phyloP scores from a whole-genome alignment of 1,284 basidiomycete species.

The Sporisorium graminicola region DNA sequence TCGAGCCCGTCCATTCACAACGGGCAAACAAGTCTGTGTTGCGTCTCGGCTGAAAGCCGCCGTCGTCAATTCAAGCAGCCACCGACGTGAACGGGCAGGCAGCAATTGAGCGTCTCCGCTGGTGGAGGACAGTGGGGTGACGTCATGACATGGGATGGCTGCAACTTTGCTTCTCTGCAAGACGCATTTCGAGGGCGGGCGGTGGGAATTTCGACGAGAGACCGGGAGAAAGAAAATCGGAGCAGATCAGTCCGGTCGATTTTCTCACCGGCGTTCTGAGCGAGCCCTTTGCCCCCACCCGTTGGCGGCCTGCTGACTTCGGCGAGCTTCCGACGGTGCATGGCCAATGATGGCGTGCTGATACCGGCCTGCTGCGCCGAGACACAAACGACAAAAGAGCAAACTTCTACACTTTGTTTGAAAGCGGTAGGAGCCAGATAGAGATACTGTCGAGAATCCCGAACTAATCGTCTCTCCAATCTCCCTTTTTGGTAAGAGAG shows the following conservation, averaged over 20 bases:
- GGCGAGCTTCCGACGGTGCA: too few relatives aligned
- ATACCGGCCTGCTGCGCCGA: not conserved
- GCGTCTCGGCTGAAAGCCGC: too few relatives aligned
- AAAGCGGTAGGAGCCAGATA: not conserved
- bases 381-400: too few relatives aligned
- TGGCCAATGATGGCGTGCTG: not conserved
- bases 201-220: not conserved
- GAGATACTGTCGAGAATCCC: not conserved
- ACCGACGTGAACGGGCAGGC: too few relatives aligned
- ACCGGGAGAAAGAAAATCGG: not conserved
- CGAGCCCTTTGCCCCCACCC: not conserved
- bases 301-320: not conserved
- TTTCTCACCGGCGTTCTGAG: not conserved
- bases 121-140: not conserved
- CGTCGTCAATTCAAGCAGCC: too few relatives aligned
- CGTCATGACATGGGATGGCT: constrained; percentile 28
- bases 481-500: not conserved
- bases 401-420: not conserved
- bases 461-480: too few relatives aligned
- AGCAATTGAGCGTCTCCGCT: too few relatives aligned
- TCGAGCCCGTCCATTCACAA: too few relatives aligned
- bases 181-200: not conserved
- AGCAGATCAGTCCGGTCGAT: not conserved
- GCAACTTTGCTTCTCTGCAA: not conserved
- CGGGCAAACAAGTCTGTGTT: too few relatives aligned